Evolutionary conservation across 148 eudicot species (phyloP).

Genomic region (Rhododendron ovatum): DNA sequence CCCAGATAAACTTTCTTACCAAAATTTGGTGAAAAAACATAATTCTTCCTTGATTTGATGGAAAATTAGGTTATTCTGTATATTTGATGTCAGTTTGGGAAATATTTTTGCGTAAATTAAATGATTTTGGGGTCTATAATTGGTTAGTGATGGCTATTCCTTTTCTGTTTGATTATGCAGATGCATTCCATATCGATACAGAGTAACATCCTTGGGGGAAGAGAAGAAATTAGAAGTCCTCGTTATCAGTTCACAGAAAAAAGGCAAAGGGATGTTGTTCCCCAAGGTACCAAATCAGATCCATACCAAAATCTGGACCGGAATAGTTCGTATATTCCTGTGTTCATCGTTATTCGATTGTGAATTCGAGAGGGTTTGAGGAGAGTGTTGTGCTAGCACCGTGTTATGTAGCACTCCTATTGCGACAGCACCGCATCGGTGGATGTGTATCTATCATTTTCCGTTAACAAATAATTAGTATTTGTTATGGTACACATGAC

Average conservation of each 20-base stretch:
- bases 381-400: neutral
- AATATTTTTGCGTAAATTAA: neutral
- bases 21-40: too few species aligned
- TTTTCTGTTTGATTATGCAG: constrained; percentile 22
- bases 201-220: constrained; percentile 2
- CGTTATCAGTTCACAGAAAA: constrained; percentile 50
- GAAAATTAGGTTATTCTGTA: too few species aligned
- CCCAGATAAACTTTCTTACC: too few species aligned
- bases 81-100: too few species aligned
- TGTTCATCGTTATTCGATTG: too few species aligned
- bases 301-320: neutral
- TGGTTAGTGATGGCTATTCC: neutral
- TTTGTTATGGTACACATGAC: neutral
- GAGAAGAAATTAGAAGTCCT: constrained; percentile 43
- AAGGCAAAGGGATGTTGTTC: constrained; percentile 51
- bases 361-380: too few species aligned
- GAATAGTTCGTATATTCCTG: neutral
- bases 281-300: constrained; percentile 41
- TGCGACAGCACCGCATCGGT: too few species aligned
- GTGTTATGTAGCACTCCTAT: too few species aligned
- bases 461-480: too few species aligned
- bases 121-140: neutral
- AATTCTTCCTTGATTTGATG: too few species aligned
- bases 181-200: constrained; percentile 55
- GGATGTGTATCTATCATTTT: too few species aligned